These are phyloP conservation scores for Nicotiana attenuata DNA, from an alignment of 257 asterid genomes.

Conservation along the genomic window DNA sequence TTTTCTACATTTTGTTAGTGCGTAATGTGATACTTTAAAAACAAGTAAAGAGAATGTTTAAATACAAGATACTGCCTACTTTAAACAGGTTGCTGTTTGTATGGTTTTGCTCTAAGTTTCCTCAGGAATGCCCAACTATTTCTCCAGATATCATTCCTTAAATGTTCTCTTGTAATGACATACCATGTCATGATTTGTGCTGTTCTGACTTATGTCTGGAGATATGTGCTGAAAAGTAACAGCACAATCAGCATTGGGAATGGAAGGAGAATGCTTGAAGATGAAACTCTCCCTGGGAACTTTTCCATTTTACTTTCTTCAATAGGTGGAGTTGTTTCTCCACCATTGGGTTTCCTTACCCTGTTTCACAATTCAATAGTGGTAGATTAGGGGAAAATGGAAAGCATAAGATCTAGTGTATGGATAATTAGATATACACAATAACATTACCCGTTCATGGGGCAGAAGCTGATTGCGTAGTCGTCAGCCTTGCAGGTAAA, in stretches of 20 bases:
- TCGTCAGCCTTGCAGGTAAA: constrained; percentile 71
- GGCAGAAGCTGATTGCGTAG: constrained; percentile 53
- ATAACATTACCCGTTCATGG: constrained; percentile 19
- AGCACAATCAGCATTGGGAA: constrained; percentile 20
- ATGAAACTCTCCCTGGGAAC: constrained; percentile 21
- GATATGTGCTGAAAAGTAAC: constrained; percentile 16
- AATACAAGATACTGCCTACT: neutral
- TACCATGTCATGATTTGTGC: neutral
- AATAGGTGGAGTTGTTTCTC: constrained; percentile 29
- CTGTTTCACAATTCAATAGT: constrained; percentile 26
- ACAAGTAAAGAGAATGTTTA: neutral
- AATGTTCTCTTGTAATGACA: neutral
- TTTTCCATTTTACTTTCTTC: constrained; percentile 30
- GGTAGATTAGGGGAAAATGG: neutral
- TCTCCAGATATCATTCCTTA: constrained; percentile 1
- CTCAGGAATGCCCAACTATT: neutral
- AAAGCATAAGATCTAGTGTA: neutral
- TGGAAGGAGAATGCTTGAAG: constrained; percentile 30
- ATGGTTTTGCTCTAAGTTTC: neutral
- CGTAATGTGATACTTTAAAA: neutral
- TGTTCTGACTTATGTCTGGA: constrained; percentile 8
- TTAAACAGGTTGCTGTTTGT: neutral
- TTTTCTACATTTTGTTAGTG: neutral
- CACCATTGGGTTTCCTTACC: constrained; percentile 25
- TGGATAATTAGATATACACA: neutral